phyloP scores from a whole-genome alignment of 768 basidiomycete genomes.

The Dioszegia hungarica region DNA sequence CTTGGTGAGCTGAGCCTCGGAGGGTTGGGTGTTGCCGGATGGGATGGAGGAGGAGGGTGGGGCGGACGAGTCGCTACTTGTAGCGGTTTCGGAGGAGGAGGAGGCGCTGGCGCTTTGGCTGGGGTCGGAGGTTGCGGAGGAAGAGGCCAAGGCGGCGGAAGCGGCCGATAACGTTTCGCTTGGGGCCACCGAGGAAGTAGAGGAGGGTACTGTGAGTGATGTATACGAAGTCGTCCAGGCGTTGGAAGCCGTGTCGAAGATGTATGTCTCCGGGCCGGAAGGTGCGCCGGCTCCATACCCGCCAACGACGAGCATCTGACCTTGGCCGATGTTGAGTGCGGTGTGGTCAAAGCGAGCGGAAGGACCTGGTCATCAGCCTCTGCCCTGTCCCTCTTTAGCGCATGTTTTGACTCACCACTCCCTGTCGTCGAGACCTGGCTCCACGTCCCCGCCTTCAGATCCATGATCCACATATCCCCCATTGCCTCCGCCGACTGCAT shows the following conservation, averaged over 20 bases:
- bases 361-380: conserved; percentile 53
- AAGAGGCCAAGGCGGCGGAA: background rate
- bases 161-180: background rate
- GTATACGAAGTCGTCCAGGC: conserved; percentile 9
- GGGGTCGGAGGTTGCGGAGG: conserved; percentile 2
- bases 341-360: conserved; percentile 70
- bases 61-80: background rate
- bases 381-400: background rate
- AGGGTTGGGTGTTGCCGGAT: conserved; percentile 48
- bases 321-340: conserved; percentile 58
- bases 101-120: background rate
- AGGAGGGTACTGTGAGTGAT: background rate
- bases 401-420: conserved; percentile 53
- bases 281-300: conserved; percentile 55
- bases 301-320: conserved; percentile 63
- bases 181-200: background rate
- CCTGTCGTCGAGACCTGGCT: conserved; percentile 61
- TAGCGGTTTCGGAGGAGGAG: background rate
- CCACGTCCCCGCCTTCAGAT: conserved; percentile 54
- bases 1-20: conserved; percentile 27
- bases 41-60: conserved; percentile 10
- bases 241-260: conserved; percentile 38
- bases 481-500: conserved; percentile 51
- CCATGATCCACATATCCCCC: conserved; percentile 39
- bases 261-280: conserved; percentile 55